Evolutionary conservation across 2,329 filamentous ascomycete species (phyloP).

Genomic region (Sclerotiophoma versabilis): DNA sequence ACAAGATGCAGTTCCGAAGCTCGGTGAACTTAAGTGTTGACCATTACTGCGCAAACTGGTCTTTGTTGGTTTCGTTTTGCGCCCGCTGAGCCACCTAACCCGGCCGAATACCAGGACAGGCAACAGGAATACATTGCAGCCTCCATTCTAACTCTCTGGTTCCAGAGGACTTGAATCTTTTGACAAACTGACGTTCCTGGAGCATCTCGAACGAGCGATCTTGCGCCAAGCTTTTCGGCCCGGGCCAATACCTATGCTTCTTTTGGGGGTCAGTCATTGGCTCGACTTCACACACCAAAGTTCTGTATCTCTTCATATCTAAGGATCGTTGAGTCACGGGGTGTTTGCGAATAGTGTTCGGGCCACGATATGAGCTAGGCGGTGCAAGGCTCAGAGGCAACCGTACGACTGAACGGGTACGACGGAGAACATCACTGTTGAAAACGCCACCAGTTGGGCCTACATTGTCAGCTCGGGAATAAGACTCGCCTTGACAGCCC

Average conservation of each 20-base stretch:
- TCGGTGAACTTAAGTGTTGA: conserved; percentile 2
- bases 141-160: too few relatives aligned
- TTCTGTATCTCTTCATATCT: neutral
- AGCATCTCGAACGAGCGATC: too few relatives aligned
- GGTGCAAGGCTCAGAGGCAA: conserved; percentile 19
- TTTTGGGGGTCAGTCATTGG: neutral
- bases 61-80: neutral
- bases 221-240: conserved; percentile 12
- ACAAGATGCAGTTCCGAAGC: neutral
- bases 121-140: neutral
- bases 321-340: conserved; percentile 2
- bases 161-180: too few relatives aligned
- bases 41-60: neutral
- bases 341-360: neutral
- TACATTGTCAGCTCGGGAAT: neutral
- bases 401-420: neutral
- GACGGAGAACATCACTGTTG: neutral
- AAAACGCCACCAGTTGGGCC: conserved; percentile 4
- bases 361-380: conserved; percentile 17
- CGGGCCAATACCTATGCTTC: conserved; percentile 1
- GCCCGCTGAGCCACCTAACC: neutral
- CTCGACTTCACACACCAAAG: conserved; percentile 2
- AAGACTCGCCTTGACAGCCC: neutral
- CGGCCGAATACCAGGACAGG: neutral
- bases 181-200: too few relatives aligned